These are phyloP conservation scores for Dujonia santamariae DNA, from an alignment of 1,139 yeast species.

Conservation along the genomic window DNA sequence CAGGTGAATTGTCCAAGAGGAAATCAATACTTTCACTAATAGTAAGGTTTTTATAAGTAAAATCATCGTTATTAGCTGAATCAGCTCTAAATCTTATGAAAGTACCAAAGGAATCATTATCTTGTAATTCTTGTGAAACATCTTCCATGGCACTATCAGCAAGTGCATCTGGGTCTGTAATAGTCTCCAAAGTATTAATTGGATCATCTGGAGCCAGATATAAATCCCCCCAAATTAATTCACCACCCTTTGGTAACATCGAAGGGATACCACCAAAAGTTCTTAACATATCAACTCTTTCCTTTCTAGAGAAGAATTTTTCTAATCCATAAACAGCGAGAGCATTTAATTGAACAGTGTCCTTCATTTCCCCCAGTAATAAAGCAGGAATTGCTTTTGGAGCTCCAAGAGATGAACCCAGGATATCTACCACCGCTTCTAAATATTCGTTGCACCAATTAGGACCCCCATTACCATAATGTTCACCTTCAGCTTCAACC, in stretches of 20 bases:
- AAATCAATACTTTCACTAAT: constrained; percentile 64
- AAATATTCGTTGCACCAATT: constrained; percentile 84
- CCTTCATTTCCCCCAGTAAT: constrained; percentile 96
- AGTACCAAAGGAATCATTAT: constrained; percentile 60
- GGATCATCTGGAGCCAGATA: constrained; percentile 62
- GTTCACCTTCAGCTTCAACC: constrained; percentile 85
- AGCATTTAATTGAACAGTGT: constrained; percentile 89
- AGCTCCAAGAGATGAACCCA: constrained; percentile 87
- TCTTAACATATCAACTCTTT: constrained; percentile 79
- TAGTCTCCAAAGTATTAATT: constrained; percentile 28
- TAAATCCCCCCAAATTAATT: constrained; percentile 77
- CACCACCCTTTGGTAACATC: constrained; percentile 96
- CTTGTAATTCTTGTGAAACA: constrained; percentile 8
- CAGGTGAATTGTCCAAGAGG: constrained; percentile 62
- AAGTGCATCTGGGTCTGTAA: constrained; percentile 15
- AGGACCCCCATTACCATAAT: constrained; percentile 84
- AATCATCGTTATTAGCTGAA: constrained; percentile 26
- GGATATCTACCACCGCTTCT: constrained; percentile 77
- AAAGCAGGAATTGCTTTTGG: constrained; percentile 92
- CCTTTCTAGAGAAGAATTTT: constrained; percentile 85
- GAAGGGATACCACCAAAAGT: constrained; percentile 93
- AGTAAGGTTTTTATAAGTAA: constrained; percentile 53
- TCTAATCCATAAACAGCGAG: constrained; percentile 93
- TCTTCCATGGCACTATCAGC: constrained; percentile 30
- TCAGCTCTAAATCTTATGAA: constrained; percentile 64